Conservation (phyloP, 345 rosid genomes). For the Microthlaspi erraticum region DNA sequence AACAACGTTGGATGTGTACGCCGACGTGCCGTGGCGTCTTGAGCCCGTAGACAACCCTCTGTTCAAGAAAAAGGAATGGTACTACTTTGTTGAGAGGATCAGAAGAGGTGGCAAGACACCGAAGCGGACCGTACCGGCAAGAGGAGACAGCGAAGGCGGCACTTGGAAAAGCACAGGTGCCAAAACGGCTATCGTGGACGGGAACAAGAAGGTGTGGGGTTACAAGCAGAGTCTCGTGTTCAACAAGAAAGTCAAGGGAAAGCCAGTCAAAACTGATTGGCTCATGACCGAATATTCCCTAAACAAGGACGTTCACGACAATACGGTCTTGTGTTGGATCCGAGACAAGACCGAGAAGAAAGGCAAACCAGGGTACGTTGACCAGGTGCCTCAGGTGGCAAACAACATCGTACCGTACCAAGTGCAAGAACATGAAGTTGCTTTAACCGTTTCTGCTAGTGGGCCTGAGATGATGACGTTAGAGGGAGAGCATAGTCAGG, state of each 20-base stretch:
- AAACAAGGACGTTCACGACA: too few relatives aligned
- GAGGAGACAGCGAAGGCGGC: conserved; percentile 7
- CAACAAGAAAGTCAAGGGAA: neutral
- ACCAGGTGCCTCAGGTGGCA: too few relatives aligned
- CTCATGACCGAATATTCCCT: neutral
- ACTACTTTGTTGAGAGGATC: conserved; percentile 11
- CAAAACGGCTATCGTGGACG: neutral
- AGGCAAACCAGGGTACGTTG: too few relatives aligned
- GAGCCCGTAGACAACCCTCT: conserved; percentile 1
- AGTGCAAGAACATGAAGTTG: too few relatives aligned
- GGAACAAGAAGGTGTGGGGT: neutral
- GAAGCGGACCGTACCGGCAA: neutral
- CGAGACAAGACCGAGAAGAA: too few relatives aligned
- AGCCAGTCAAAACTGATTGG: neutral
- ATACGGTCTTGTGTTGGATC: too few relatives aligned
- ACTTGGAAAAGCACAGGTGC: neutral
- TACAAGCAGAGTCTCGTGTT: neutral
- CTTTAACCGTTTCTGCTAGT: too few relatives aligned
- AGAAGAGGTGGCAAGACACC: neutral
- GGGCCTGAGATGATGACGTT: too few relatives aligned
- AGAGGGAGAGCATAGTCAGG: too few relatives aligned
- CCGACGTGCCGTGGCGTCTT: conserved; percentile 24
- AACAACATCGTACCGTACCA: too few relatives aligned
- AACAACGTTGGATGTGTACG: conserved; percentile 24
- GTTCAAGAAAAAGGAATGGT: conserved; percentile 4